Evolutionary conservation across 2,329 filamentous ascomycete species (phyloP).

Genomic region (Blastomyces gilchristii): DNA sequence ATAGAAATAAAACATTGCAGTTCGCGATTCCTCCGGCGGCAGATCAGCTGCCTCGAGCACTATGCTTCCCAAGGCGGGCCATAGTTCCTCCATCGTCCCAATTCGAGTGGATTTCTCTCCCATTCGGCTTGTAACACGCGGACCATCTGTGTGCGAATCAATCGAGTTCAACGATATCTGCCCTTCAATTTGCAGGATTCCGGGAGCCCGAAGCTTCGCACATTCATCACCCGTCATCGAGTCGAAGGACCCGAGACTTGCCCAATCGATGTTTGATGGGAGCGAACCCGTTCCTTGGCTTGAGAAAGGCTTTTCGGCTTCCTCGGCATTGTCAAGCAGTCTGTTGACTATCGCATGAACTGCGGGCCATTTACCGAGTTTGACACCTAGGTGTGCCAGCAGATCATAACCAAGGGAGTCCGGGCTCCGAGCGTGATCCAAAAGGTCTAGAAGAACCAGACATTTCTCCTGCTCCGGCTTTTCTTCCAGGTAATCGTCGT

Average conservation of each 20-base stretch:
- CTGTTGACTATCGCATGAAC: conserved; percentile 31
- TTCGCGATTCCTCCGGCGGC: conserved; percentile 24
- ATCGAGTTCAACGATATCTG: conserved; percentile 8
- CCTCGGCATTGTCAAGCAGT: conserved; percentile 31
- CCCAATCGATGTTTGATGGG: conserved; percentile 26
- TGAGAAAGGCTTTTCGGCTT: conserved; percentile 18
- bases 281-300: conserved; percentile 13
- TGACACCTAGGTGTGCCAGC: conserved; percentile 32
- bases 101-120: conserved; percentile 9
- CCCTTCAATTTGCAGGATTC: background rate
- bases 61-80: conserved; percentile 31
- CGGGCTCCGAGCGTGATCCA: conserved; percentile 23
- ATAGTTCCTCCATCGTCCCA: conserved; percentile 29
- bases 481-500: conserved; percentile 9
- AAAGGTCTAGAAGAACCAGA: conserved; percentile 24
- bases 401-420: conserved; percentile 25
- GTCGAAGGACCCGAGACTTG: conserved; percentile 21
- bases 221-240: conserved; percentile 19
- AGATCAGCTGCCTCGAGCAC: conserved; percentile 34
- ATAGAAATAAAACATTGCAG: conserved; percentile 37
- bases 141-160: conserved; percentile 14
- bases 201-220: background rate
- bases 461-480: conserved; percentile 18
- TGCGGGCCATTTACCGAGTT: conserved; percentile 31
- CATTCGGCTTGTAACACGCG: conserved; percentile 11